Evolutionary conservation across 176 grass and related monocot genomes (phyloP), one percentile per base, ranked within the genome.

Genomic region (Bolboschoenus planiculmis): DNA sequence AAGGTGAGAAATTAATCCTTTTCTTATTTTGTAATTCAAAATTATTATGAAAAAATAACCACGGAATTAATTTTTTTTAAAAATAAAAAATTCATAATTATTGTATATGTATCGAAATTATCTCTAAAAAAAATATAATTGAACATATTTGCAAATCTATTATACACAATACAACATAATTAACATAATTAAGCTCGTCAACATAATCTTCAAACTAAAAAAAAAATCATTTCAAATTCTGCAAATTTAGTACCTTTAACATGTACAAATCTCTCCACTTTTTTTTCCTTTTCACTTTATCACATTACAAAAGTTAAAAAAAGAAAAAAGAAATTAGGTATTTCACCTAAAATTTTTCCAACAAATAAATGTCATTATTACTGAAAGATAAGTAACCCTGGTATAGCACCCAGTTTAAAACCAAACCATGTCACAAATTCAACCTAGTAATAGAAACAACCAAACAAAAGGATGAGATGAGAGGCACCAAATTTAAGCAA

Each of bases 371-470:
- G 9, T 4, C 21, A 0, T 3, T 46, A 26, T 39, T 46, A 73
- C 37, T 73, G 68, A 73, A 73, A 73, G n/a, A 27, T 73, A 8
- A 73, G 21, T 73, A 73, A 46, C 31, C 10, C 7, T 31, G 2
- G 36, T 23, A 82, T 44, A 62, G 79, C 33, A 63, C 79, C 21
- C 65, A 65, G 79, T 82, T 82, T 64, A 61, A 62, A 79, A 36
- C 21, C 29, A 81, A 75, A 48, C 58, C 26, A 60, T 57, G 16
- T 58, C 56, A 81, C 8, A 10, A 61, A 81, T 82, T 82, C 56
- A 82, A 62, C 40, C 14, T 8, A 65, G 4, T 0, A 11, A 82
- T 30, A 46, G 39, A 31, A 57, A 82, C 33, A 44, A 31, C 37
- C 23, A 64, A 15, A 2, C 33, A 57, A 81, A 81, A 2, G 4